Evolutionary conservation across 2,329 filamentous ascomycete species (phyloP), one percentile per base, ranked within the genome.

Genomic region (Xylogone sp.): DNA sequence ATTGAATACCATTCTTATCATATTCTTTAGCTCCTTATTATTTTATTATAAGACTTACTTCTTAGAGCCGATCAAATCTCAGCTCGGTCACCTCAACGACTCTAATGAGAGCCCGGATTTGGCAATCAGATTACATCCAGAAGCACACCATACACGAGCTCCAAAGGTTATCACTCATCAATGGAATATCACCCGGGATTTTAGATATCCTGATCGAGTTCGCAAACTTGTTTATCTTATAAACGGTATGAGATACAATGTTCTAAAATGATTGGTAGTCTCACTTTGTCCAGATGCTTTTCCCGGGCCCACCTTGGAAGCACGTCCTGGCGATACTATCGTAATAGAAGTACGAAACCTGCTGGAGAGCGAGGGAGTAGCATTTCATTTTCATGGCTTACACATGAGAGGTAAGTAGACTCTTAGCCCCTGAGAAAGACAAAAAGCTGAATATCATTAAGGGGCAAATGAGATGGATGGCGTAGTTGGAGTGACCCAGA

Each of bases 371-470:
- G 69, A 75, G n/a, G 60, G 65, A 3, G 45, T 76, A 8, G 65
- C 73, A 1, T 54, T 77, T 7, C 75, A 77, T 53, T 77, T 73
- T 72, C 75, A 77, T 61, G 75, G 75, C 5, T 61, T 75, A 1
- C 65, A 72, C 55, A 69, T 74, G 59, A 52, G 61, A 48, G 68
- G 70, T 71, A 58, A 43, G 53, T 21, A n/a, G n/a, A 31, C 21
- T 5, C n/a, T 39, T 39, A 18, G 34, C 10, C 8, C 8, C n/a
- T 39, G 5, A 39, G 4, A 16, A 7, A 16, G n/a, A 39, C n/a
- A 16, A 16, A 31, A 13, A 39, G 34, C 34, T 39, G 13, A 39
- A 39, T 39, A 9, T 39, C 12, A 16, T 7, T 5, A 18, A 53
- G 69, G 70, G 19, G 43, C 43, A 24, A 57, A 57, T 43, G 48